Conservation (phyloP, 164 flowering plant genomes). For the Saururus chinensis region DNA sequence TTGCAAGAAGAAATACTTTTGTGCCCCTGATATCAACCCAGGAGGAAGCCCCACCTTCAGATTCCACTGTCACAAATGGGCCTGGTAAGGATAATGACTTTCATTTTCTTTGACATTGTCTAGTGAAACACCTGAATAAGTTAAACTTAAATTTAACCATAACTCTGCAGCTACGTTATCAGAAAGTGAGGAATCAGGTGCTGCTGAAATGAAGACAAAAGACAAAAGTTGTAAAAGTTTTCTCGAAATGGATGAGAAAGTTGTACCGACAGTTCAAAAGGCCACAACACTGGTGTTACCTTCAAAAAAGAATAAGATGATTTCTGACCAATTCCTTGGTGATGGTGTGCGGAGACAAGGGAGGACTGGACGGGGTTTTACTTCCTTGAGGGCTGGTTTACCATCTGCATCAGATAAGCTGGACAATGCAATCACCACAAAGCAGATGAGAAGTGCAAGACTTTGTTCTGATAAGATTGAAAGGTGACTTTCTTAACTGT, state of each 20-base stretch:
- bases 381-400: constrained; percentile 43
- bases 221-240: constrained; percentile 42
- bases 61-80: constrained; percentile 29
- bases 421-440: constrained; percentile 50
- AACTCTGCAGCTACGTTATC: constrained; percentile 56
- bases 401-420: constrained; percentile 45
- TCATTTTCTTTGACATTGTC: constrained; percentile 33
- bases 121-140: constrained; percentile 44
- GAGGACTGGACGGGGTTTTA: constrained; percentile 53
- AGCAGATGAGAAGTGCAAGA: constrained; percentile 70
- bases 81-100: constrained; percentile 36
- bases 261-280: constrained; percentile 47
- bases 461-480: constrained; percentile 56
- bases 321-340: constrained; percentile 47
- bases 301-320: constrained; percentile 62
- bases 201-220: constrained; percentile 48
- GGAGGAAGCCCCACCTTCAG: constrained; percentile 47
- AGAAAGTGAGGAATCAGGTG: constrained; percentile 85
- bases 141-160: constrained; percentile 46
- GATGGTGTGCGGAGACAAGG: constrained; percentile 75
- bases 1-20: constrained; percentile 67
- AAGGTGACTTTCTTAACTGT: constrained; percentile 35
- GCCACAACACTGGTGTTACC: constrained; percentile 31
- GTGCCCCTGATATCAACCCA: constrained; percentile 45
- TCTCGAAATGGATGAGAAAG: constrained; percentile 54